Conservation (phyloP, 129 eudicot species). For the Mikania micrantha region DNA sequence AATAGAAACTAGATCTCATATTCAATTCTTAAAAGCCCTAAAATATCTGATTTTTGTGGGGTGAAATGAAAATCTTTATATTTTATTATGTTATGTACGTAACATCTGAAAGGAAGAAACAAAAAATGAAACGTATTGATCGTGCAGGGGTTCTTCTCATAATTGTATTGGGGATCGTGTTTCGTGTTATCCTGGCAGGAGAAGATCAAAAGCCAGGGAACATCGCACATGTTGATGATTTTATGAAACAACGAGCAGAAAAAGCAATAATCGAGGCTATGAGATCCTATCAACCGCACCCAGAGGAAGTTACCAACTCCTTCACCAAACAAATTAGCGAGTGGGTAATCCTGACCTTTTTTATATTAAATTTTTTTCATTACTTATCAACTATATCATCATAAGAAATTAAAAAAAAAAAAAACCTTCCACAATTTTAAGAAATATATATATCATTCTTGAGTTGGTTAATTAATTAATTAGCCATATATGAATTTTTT, state of each 20-base stretch:
- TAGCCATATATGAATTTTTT: too few species aligned
- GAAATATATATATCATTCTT: not conserved
- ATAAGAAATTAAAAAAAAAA: too few species aligned
- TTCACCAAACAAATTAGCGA: constrained; percentile 14
- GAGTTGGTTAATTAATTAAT: not conserved
- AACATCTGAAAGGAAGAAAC: too few species aligned
- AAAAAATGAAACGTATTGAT: not conserved
- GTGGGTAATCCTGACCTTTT: too few species aligned
- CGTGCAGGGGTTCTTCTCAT: constrained; percentile 1
- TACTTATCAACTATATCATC: too few species aligned
- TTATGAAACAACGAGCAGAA: constrained; percentile 18
- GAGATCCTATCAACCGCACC: constrained; percentile 25
- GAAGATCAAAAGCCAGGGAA: constrained; percentile 5
- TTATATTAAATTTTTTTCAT: too few species aligned
- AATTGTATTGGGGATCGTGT: not conserved
- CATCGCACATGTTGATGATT: constrained; percentile 12
- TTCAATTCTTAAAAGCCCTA: too few species aligned
- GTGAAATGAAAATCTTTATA: too few species aligned
- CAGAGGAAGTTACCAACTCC: constrained; percentile 27
- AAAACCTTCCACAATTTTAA: too few species aligned
- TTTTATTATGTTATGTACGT: too few species aligned
- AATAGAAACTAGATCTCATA: too few species aligned
- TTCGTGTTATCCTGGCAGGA: constrained; percentile 7
- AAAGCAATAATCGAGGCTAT: constrained; percentile 26
- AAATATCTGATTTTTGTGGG: too few species aligned